Percentiles rank a stretch among this genome's conserved stretches.
Conservation (phyloP, 306 rosid genomes). For the Cicer yamashitae region DNA sequence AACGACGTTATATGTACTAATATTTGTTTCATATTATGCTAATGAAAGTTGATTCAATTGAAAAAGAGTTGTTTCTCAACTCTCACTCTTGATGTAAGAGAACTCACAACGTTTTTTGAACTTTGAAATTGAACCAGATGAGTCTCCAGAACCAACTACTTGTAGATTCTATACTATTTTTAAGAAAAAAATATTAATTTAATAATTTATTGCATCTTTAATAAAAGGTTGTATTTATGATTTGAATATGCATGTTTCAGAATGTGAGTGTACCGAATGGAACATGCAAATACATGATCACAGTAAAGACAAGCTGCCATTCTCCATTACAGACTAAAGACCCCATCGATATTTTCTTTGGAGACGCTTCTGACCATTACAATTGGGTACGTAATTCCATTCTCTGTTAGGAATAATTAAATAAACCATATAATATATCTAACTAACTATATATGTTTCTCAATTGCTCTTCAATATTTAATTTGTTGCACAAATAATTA, state of each 20-base stretch:
- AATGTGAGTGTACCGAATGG: not conserved
- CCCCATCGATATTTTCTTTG: constrained; percentile 67
- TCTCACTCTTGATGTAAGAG: too few species aligned
- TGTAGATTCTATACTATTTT: too few species aligned
- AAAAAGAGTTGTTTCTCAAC: too few species aligned
- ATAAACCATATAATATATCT: not conserved
- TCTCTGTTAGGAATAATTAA: not conserved
- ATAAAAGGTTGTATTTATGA: not conserved
- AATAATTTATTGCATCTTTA: not conserved
- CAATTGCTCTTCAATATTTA: not conserved
- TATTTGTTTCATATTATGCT: too few species aligned
- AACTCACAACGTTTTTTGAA: too few species aligned
- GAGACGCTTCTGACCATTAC: constrained; percentile 78
- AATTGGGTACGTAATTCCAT: constrained; percentile 63
- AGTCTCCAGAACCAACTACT: too few species aligned
- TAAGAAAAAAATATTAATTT: not conserved
- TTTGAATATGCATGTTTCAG: too few species aligned
- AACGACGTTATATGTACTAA: too few species aligned
- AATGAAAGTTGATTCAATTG: too few species aligned
- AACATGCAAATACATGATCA: constrained; percentile 64
- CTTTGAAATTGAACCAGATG: too few species aligned
- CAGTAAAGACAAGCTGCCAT: constrained; percentile 72
- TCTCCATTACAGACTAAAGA: constrained; percentile 75
- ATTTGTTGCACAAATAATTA: too few species aligned
- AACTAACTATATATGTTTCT: not conserved